Base-by-base conservation (phyloP, 2,329 filamentous ascomycete genomes). In the Cephalotrichum gorgonifer region DNA sequence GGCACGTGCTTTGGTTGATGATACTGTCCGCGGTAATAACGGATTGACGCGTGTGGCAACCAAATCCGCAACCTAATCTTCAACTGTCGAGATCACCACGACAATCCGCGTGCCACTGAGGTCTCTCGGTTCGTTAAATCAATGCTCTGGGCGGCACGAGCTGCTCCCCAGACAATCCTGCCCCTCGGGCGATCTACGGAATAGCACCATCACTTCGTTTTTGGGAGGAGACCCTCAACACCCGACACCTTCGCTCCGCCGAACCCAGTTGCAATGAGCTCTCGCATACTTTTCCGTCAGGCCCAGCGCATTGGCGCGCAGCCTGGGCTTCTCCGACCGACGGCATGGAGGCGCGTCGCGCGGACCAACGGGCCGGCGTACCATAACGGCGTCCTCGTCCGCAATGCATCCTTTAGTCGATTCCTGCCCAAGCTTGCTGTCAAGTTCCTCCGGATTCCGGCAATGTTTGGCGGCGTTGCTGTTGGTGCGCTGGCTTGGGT, bases 401-500 rank as follows among this genome's bases (percentile, higher is more conserved):
- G 81, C 50, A 84, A 83, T 62, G 79, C 74, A 23, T 84, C 80
- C 6, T 85, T 83, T 57, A 76, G 68, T 41, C 72, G 81, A 44
- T 73, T 83, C 52, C 71, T 98, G 28, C 94, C 94, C 2, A 91
- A 88, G 63, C 75, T 98, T 46, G 82, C 93, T n/a, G 68, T 93
- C 61, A 98, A 96, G 71, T 85, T 98, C 57, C 77, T 83, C 31
- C 81, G 89, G 50, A 74, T 95, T 49, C 93, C 93, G 20, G 93
- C 93, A 51, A 85, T 96, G 70, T 90, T 95, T 59, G 93, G 91
- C 39, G 89, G 88, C 39, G 78, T 90, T 43, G 87, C 89, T 60
- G 79, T 98, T 55, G 90, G 88, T 14, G 87, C 86, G 3, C 70
- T 94, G 51, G 89, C 89, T 25, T 98, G 95, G 76, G 71, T 98